phyloP scores from a whole-genome alignment of 345 rosid species.

The Rhizophora apiculata region DNA sequence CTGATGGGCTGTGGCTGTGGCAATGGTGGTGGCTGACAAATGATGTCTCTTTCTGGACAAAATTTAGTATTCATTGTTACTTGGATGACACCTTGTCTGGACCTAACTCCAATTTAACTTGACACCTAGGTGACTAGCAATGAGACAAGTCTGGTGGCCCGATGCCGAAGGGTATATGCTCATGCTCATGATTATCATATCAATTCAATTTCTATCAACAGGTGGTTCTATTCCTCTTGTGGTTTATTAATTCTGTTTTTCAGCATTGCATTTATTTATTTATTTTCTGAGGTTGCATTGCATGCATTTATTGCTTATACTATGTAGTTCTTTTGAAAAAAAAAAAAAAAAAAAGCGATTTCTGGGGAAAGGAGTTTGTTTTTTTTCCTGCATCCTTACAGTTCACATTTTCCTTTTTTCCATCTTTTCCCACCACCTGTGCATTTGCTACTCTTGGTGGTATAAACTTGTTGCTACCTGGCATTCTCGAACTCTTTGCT shows the following conservation, averaged over 20 bases:
- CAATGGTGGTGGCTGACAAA: not conserved
- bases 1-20: not conserved
- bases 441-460: not conserved
- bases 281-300: not conserved
- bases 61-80: not conserved
- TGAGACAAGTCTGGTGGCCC: constrained; percentile 79
- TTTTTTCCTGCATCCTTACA: not conserved
- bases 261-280: not conserved
- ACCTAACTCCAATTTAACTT: constrained; percentile 10
- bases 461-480: not conserved
- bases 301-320: not conserved
- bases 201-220: constrained; percentile 93
- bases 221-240: constrained; percentile 38
- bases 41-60: not conserved
- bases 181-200: constrained; percentile 99
- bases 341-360: too few species aligned
- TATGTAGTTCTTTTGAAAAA: not conserved
- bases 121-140: constrained; percentile 66
- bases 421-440: too few species aligned
- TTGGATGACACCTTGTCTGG: constrained; percentile 4
- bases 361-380: not conserved
- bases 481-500: not conserved
- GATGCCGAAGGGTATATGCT: constrained; percentile 94
- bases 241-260: constrained; percentile 1
- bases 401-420: not conserved